Conservation (phyloP, 306 rosid species). For the Carpinus fangiana region DNA sequence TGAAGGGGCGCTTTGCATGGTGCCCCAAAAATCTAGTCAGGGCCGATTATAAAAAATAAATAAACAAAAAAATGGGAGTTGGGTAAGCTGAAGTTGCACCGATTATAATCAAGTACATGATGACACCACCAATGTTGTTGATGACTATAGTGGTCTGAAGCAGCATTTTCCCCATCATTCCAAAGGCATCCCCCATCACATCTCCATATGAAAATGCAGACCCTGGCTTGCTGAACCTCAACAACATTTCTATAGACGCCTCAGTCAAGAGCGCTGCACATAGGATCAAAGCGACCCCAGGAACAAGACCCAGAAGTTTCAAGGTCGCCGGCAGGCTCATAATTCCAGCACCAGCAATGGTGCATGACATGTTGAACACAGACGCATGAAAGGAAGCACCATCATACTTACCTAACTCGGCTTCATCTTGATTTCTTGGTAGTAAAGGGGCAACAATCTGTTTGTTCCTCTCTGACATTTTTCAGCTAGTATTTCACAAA, state of each 20-base stretch:
- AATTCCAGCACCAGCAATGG: slow-evolving; percentile 44
- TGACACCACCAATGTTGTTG: slow-evolving; percentile 41
- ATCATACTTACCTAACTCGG: slow-evolving; percentile 13
- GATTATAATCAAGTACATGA: slow-evolving; percentile 47
- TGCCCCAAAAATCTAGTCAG: not conserved
- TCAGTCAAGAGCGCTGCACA: slow-evolving; percentile 39
- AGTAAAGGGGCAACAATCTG: slow-evolving; percentile 31
- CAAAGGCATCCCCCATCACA: slow-evolving; percentile 43
- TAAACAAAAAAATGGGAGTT: not conserved
- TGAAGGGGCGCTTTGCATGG: no score
- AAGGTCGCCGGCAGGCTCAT: slow-evolving; percentile 50
- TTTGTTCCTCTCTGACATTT: not conserved
- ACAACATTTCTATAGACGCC: slow-evolving; percentile 37
- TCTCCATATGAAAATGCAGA: slow-evolving; percentile 31
- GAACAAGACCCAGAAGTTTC: slow-evolving; percentile 38
- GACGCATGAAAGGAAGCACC: slow-evolving; percentile 43
- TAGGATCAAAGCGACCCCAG: slow-evolving; percentile 30
- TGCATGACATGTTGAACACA: slow-evolving; percentile 42
- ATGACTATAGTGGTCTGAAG: slow-evolving; percentile 36
- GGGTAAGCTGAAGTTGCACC: slow-evolving; percentile 23
- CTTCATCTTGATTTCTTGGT: slow-evolving; percentile 10
- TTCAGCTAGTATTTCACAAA: not conserved
- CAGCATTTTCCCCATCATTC: slow-evolving; percentile 30
- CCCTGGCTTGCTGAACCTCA: slow-evolving; percentile 41
- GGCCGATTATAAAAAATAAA: not conserved